Evolutionary conservation across 148 eudicot genomes (phyloP).

Genomic region (Rhododendron molle): DNA sequence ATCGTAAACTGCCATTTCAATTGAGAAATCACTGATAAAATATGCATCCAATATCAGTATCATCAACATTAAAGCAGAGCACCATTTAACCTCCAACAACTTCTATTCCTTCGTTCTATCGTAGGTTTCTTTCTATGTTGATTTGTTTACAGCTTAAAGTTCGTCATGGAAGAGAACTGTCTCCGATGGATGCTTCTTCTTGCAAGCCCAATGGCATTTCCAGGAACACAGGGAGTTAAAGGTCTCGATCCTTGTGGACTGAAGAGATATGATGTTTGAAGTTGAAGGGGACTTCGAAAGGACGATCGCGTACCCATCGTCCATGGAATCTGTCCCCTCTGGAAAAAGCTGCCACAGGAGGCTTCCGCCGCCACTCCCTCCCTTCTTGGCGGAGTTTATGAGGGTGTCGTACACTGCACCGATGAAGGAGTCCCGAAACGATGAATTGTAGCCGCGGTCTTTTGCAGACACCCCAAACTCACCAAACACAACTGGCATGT

Average conservation of each 20-base stretch:
- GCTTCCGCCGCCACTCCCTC: constrained; percentile 73
- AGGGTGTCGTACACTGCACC: constrained; percentile 41
- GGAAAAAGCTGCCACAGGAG: constrained; percentile 84
- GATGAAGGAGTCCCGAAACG: constrained; percentile 46
- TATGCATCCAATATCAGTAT: neutral
- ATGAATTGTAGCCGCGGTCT: constrained; percentile 57
- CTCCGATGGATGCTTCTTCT: constrained; percentile 34
- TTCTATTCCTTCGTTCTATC: neutral
- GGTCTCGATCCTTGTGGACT: constrained; percentile 42
- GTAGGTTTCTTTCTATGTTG: neutral
- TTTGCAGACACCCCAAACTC: constrained; percentile 72
- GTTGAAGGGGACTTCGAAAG: constrained; percentile 51
- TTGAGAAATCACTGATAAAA: neutral
- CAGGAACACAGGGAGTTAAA: constrained; percentile 51
- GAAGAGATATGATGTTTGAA: constrained; percentile 49
- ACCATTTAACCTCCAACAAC: neutral
- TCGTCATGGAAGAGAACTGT: constrained; percentile 20
- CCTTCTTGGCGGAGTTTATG: constrained; percentile 59
- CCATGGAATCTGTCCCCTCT: constrained; percentile 69
- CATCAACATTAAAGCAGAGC: neutral
- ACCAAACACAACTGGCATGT: constrained; percentile 65
- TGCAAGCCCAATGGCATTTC: constrained; percentile 67
- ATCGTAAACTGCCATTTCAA: neutral
- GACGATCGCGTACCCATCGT: constrained; percentile 67
- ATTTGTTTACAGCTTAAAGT: constrained; percentile 11